Conservation (phyloP, 345 rosid species). For the Sisymbrium altissimum region DNA sequence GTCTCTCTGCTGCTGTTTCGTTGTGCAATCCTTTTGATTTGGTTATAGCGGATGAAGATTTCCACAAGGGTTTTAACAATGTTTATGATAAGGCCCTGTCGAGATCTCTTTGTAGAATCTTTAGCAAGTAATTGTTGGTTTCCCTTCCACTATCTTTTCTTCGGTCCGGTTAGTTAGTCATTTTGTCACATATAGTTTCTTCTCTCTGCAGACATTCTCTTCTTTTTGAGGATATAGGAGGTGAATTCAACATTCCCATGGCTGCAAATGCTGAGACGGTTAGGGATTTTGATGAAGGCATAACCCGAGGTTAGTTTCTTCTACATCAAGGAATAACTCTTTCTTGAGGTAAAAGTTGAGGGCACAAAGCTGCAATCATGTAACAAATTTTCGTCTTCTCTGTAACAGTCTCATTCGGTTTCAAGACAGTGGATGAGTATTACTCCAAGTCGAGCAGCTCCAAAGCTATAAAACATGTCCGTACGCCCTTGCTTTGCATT, state of each 20-base stretch:
- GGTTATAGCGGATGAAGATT: slow-evolving; percentile 87
- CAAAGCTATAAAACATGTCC: slow-evolving; percentile 56
- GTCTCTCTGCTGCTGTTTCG: slow-evolving; percentile 76
- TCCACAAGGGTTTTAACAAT: slow-evolving; percentile 87
- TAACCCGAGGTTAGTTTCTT: slow-evolving; percentile 61
- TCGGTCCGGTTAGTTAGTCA: background rate
- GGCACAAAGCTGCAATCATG: no score
- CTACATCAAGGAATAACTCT: background rate
- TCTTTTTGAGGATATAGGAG: slow-evolving; percentile 83
- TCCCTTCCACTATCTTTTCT: background rate
- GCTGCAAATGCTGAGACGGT: slow-evolving; percentile 77
- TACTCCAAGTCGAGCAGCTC: slow-evolving; percentile 85
- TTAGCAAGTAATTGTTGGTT: slow-evolving; percentile 50
- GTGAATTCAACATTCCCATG: slow-evolving; percentile 63
- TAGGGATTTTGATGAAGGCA: slow-evolving; percentile 79
- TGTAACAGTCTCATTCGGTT: slow-evolving; percentile 83
- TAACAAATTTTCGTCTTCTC: background rate
- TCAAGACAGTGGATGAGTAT: slow-evolving; percentile 88
- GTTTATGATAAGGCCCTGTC: slow-evolving; percentile 81
- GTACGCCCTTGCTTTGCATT: slow-evolving; percentile 77
- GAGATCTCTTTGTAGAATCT: slow-evolving; percentile 57
- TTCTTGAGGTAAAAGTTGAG: background rate
- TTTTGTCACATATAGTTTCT: background rate
- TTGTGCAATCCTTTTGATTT: slow-evolving; percentile 94
- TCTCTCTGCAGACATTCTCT: slow-evolving; percentile 60